These are phyloP conservation scores for Pseudocercospora macadamiae DNA, from an alignment of 2,329 filamentous ascomycete species.

Conservation along the genomic window DNA sequence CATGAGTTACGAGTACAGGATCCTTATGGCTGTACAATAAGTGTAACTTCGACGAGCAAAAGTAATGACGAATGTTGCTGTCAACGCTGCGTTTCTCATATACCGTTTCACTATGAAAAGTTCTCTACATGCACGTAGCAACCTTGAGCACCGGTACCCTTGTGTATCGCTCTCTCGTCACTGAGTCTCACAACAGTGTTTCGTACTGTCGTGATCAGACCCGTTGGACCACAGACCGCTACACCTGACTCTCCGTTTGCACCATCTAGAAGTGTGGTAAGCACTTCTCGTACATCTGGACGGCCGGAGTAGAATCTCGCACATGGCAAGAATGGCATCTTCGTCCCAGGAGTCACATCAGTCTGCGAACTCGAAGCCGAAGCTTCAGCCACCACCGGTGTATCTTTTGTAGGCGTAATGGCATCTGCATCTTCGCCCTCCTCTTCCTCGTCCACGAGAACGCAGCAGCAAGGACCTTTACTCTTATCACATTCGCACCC, in stretches of 20 bases:
- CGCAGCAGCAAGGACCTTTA: slow-evolving; percentile 31
- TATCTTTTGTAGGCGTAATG: slow-evolving; percentile 3
- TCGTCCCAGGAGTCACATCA: background rate
- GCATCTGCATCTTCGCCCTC: slow-evolving; percentile 19
- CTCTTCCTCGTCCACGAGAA: slow-evolving; percentile 20
- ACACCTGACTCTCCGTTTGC: slow-evolving; percentile 32
- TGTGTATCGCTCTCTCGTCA: slow-evolving; percentile 32
- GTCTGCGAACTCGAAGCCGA: background rate
- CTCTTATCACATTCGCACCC: slow-evolving; percentile 32
- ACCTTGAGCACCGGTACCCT: slow-evolving; percentile 31
- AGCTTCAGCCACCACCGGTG: background rate
- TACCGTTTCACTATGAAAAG: slow-evolving; percentile 19
- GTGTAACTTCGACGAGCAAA: background rate
- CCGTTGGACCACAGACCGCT: slow-evolving; percentile 29
- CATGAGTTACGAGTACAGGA: slow-evolving; percentile 3
- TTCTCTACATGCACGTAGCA: slow-evolving; percentile 29
- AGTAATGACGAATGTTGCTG: background rate
- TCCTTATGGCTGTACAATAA: background rate
- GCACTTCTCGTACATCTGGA: slow-evolving; percentile 23
- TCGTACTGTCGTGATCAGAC: slow-evolving; percentile 27
- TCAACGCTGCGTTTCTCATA: background rate
- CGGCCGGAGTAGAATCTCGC: slow-evolving; percentile 31
- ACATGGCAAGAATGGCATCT: slow-evolving; percentile 24
- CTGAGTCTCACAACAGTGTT: slow-evolving; percentile 26
- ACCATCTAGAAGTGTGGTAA: slow-evolving; percentile 27